Evolutionary conservation across 257 asterid genomes (phyloP), one percentile per base, ranked within the genome.

Genomic region (Fraxinus anomala): DNA sequence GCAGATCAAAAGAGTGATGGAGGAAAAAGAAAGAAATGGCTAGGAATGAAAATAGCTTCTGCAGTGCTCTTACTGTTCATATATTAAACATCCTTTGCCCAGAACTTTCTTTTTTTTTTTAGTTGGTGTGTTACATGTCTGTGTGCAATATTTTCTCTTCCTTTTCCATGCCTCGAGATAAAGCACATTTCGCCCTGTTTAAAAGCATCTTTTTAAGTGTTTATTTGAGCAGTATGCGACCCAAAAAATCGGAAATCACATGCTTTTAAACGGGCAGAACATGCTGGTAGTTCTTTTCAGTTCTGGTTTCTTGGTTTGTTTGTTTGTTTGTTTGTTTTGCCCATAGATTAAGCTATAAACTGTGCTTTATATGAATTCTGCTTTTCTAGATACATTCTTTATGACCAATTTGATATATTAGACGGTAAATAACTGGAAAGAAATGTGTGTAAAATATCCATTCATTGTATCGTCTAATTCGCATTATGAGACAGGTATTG

Each of bases 1-100:
- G 76, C 83, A 23, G 23, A 70, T 42, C 68, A 13, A 26, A 75
- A 71, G 80, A 81, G 76, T 65, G 90, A 75, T 9, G 95, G 92
- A 73, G 86, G 83, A 70, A 69, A 61, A 16, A 59, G 80, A 73
- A 73, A 47, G 70, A 61, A 79, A 63, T 26, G 34, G 69, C 4
- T 12, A 63, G 69, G 69, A 63, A 24, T 24, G 1, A 31, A 23
- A 26, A 26, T 24, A 34, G 69, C 19, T 73, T 70, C 76, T 5
- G 84, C 82, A 39, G 1, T 77, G 17, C 72, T 87, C 69, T 63
- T 8, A 5, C 69, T 63, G 5, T 26, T 63, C 34, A 63, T 2
- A 63, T 63, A 63, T 26, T 63, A 63, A 63, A 24, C 33, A 12
- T 61, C 68, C 31, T 61, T 61, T 21, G 1, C 4, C 33, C 2